Percentiles rank a stretch among this genome's conserved stretches.
phyloP scores from a whole-genome alignment of 2,329 filamentous ascomycete genomes.

The Cytospora chrysosperma region DNA sequence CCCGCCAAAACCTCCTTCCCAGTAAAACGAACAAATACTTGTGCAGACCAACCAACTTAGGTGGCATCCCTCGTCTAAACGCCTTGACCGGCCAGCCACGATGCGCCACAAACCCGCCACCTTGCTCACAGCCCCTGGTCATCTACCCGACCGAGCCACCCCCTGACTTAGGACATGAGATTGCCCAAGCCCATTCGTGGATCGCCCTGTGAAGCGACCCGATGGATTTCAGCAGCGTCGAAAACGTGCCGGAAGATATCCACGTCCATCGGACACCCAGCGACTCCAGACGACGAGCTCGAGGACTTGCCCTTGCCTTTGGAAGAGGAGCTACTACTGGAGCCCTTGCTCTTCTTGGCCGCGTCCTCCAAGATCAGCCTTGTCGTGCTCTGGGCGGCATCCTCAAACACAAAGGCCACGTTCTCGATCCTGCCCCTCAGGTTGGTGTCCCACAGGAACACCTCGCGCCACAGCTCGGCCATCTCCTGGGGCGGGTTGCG shows the following conservation, averaged over 20 bases:
- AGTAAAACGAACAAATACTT: neutral
- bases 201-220: constrained; percentile 51
- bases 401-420: constrained; percentile 65
- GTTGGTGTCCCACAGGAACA: constrained; percentile 61
- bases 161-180: constrained; percentile 39
- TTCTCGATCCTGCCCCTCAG: constrained; percentile 61
- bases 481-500: constrained; percentile 65
- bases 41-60: constrained; percentile 2
- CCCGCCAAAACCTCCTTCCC: neutral
- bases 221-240: constrained; percentile 47
- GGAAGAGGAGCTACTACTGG: constrained; percentile 31
- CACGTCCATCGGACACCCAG: constrained; percentile 41
- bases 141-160: neutral
- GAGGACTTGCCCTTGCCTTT: constrained; percentile 19
- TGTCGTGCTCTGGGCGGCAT: constrained; percentile 52
- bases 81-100: constrained; percentile 1
- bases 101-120: constrained; percentile 1
- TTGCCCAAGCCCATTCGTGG: constrained; percentile 55
- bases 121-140: neutral
- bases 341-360: constrained; percentile 48
- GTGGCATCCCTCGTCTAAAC: constrained; percentile 11
- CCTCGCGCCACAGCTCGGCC: constrained; percentile 64
- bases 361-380: constrained; percentile 55
- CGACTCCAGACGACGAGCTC: constrained; percentile 21
- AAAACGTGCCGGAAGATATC: constrained; percentile 57